Evolutionary conservation across 2,329 filamentous ascomycete species (phyloP), one percentile per base, ranked within the genome.

Genomic region (Colletotrichum neosansevieriae): DNA sequence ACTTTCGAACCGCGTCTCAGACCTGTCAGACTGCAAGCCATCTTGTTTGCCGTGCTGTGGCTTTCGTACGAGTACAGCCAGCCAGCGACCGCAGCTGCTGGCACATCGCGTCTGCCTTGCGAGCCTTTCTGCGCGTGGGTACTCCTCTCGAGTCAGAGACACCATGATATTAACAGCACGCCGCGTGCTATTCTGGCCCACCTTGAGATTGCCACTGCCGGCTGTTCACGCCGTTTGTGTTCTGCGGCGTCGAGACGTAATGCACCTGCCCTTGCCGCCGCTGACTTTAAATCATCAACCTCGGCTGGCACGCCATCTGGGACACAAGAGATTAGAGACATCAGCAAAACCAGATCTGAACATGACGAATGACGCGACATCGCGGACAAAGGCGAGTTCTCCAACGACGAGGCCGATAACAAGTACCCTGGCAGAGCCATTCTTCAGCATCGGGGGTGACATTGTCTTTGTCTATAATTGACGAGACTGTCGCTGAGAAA

Each of bases 51-150:
- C 29, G 6, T 29, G 29, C 29, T 29, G 29, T 29, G 29, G 29
- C 29, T 29, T 29, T 29, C 29, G 6, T 29, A 29, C 29, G 29
- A 29, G 29, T 29, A 29, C 29, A 29, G 7, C 29, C 29, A 29
- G 29, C 29, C 32, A 45, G 61, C 12, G 60, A 42, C 44, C 24
- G 56, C 38, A 44, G 24, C 45, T n/a, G n/a, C 24, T 58, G 44
- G 17, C 53, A 45, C 21, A 58, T 64, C 44, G 53, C n/a, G 36
- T 32, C 53, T 19, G 24, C 17, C 13, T 32, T 47, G 15, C 45
- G 24, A 15, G 6, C 10, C 17, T 13, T 15, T 19, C 5, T 24
- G 29, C 7, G 29, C 36, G 36, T 38, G 34, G 42, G 7, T 29
- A 32, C 34, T 17, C 15, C 17, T 40, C 34, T 13, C 42, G 42